A percentile compares a stretch with the other conserved stretches of the same genome.
Evolutionary conservation across 805 yeast species (phyloP).

Genomic region (Kuraishia borneana): DNA sequence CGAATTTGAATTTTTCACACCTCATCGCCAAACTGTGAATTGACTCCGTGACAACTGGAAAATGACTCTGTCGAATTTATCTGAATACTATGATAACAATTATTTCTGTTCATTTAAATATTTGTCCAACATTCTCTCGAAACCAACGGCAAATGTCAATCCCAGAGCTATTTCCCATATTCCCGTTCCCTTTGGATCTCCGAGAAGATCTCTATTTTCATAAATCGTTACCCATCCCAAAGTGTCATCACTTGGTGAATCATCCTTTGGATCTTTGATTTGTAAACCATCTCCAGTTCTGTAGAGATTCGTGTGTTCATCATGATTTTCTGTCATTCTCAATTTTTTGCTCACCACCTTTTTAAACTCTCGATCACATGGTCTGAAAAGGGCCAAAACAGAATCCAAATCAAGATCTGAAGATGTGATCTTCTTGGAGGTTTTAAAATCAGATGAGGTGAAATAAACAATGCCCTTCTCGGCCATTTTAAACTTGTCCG

Average conservation of each 20-base stretch:
- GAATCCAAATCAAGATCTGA: slow-evolving; percentile 13
- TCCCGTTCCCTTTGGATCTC: slow-evolving; percentile 21
- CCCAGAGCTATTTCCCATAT: slow-evolving; percentile 47
- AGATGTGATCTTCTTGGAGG: slow-evolving; percentile 3
- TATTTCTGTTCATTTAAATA: slow-evolving; percentile 3
- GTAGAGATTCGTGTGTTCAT: slow-evolving; percentile 10
- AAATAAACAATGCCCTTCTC: slow-evolving; percentile 11
- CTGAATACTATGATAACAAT: neutral
- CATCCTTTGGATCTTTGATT: slow-evolving; percentile 40
- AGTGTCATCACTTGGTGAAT: slow-evolving; percentile 47
- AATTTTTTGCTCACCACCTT: slow-evolving; percentile 23
- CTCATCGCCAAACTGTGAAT: neutral
- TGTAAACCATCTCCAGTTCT: slow-evolving; percentile 47
- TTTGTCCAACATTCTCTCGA: slow-evolving; percentile 21
- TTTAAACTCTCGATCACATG: slow-evolving; percentile 24
- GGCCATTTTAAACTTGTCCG: slow-evolving; percentile 7
- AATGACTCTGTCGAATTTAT: neutral
- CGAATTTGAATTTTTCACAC: neutral
- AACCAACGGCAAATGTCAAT: slow-evolving; percentile 39
- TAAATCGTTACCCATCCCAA: slow-evolving; percentile 58
- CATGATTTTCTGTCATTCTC: slow-evolving; percentile 1
- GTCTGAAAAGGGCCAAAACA: slow-evolving; percentile 28
- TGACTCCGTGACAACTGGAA: neutral
- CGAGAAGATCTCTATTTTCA: slow-evolving; percentile 22
- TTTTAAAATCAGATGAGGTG: slow-evolving; percentile 4